These are phyloP conservation scores for Phoma sp. DNA, from an alignment of 2,329 filamentous ascomycete genomes.

Conservation along the genomic window DNA sequence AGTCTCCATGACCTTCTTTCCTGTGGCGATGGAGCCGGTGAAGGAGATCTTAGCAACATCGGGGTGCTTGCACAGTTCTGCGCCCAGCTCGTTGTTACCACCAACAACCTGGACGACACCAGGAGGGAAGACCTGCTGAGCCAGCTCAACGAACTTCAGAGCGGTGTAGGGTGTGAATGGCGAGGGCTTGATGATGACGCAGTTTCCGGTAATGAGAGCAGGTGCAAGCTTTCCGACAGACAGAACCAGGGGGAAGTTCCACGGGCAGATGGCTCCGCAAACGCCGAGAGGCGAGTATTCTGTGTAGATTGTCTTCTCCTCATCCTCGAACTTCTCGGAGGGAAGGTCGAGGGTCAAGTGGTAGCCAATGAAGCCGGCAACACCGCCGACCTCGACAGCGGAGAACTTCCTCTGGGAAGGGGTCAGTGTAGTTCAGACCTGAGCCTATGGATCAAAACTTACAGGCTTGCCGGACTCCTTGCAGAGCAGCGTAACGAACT, in stretches of 20 bases:
- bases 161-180: constrained; percentile 64
- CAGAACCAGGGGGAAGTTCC: constrained; percentile 63
- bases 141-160: constrained; percentile 68
- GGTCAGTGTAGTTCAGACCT: constrained; percentile 14
- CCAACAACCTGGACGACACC: constrained; percentile 69
- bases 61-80: constrained; percentile 65
- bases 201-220: constrained; percentile 64
- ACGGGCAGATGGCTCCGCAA: constrained; percentile 51
- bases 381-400: constrained; percentile 49
- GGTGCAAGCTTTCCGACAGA: constrained; percentile 63
- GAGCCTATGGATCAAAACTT: constrained; percentile 6
- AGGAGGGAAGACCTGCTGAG: constrained; percentile 64
- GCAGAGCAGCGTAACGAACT: constrained; percentile 42
- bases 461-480: constrained; percentile 50
- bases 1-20: constrained; percentile 67
- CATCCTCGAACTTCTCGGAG: constrained; percentile 53
- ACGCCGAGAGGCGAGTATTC: constrained; percentile 58
- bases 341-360: constrained; percentile 46
- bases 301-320: constrained; percentile 57
- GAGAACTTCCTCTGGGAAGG: constrained; percentile 49
- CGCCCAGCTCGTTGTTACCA: constrained; percentile 68
- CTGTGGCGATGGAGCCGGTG: constrained; percentile 67
- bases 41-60: constrained; percentile 69
- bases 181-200: constrained; percentile 65
- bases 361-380: constrained; percentile 48